Conservation (phyloP, 352 stramenopile species). For the Phytophthora pinifolia region DNA sequence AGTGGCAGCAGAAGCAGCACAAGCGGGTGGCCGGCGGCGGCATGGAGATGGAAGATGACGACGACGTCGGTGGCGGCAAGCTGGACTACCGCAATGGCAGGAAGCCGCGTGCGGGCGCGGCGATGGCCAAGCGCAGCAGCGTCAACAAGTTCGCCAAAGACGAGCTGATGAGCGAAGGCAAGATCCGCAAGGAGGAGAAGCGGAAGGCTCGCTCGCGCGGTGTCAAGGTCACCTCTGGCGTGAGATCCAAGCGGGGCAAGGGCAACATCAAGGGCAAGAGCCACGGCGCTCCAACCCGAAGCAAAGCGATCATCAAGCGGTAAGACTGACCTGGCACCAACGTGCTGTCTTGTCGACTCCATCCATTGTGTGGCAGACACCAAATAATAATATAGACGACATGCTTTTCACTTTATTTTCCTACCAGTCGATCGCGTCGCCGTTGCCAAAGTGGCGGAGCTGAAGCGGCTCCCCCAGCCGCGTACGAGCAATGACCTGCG, state of each 20-base stretch:
- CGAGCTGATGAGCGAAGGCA: constrained; percentile 72
- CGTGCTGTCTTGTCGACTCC: constrained; percentile 3
- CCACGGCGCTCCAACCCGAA: constrained; percentile 77
- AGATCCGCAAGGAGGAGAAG: constrained; percentile 87
- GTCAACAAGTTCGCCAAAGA: constrained; percentile 83
- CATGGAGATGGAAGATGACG: constrained; percentile 65
- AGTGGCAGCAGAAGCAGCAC: constrained; percentile 92
- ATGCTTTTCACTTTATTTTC: constrained; percentile 11
- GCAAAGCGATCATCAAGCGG: constrained; percentile 78
- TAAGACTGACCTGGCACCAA: constrained; percentile 27
- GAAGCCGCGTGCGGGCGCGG: constrained; percentile 49
- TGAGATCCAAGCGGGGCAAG: constrained; percentile 57
- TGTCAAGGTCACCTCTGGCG: constrained; percentile 54
- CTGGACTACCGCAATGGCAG: constrained; percentile 81
- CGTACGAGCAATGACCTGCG: constrained; percentile 48
- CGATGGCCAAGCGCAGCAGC: constrained; percentile 37
- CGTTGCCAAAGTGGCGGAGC: constrained; percentile 57
- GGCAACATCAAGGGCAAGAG: constrained; percentile 80
- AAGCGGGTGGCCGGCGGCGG: constrained; percentile 77
- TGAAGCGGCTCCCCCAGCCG: constrained; percentile 54
- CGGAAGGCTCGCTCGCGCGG: constrained; percentile 82
- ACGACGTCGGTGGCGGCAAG: constrained; percentile 41
- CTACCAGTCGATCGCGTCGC: constrained; percentile 60
- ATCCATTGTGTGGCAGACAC: constrained; percentile 2
- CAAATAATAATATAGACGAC: constrained; percentile 43